Conservation (phyloP, 2,329 filamentous ascomycete genomes). For the Fusarium goolgardi region DNA sequence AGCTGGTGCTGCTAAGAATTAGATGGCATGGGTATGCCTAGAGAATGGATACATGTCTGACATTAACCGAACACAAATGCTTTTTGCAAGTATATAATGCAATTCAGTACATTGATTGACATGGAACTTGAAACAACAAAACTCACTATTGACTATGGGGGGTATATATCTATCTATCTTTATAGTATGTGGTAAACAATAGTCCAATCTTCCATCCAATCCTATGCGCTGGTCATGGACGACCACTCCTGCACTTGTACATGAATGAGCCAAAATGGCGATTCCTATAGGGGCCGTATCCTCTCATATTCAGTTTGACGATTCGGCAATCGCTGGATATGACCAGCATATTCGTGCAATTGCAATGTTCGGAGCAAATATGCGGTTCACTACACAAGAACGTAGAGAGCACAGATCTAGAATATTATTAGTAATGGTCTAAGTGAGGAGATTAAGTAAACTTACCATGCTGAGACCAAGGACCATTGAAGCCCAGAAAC, state of each 20-base stretch:
- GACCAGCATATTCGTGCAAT: slow-evolving; percentile 10
- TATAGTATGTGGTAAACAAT: neutral
- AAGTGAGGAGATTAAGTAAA: slow-evolving; percentile 28
- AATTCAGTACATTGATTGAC: neutral
- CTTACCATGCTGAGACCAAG: slow-evolving; percentile 82
- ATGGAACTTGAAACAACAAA: neutral
- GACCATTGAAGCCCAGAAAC: slow-evolving; percentile 95
- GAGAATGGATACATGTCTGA: neutral
- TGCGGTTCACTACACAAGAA: slow-evolving; percentile 55
- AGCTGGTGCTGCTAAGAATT: neutral
- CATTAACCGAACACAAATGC: neutral
- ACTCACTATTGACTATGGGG: slow-evolving; percentile 21
- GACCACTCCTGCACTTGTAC: neutral
- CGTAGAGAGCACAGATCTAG: slow-evolving; percentile 66
- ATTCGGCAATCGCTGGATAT: neutral
- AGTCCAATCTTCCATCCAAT: neutral
- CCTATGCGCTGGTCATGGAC: slow-evolving; percentile 1
- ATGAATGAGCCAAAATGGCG: too few relatives aligned
- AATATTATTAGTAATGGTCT: slow-evolving; percentile 27
- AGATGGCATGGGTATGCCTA: neutral
- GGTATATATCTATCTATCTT: slow-evolving; percentile 37
- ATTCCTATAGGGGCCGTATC: neutral
- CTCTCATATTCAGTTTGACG: neutral
- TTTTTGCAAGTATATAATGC: neutral
- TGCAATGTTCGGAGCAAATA: neutral